Percentiles rank a stretch among this genome's conserved stretches.
These are phyloP conservation scores for Candida montana DNA, from an alignment of 805 yeast species.

Conservation along the genomic window DNA sequence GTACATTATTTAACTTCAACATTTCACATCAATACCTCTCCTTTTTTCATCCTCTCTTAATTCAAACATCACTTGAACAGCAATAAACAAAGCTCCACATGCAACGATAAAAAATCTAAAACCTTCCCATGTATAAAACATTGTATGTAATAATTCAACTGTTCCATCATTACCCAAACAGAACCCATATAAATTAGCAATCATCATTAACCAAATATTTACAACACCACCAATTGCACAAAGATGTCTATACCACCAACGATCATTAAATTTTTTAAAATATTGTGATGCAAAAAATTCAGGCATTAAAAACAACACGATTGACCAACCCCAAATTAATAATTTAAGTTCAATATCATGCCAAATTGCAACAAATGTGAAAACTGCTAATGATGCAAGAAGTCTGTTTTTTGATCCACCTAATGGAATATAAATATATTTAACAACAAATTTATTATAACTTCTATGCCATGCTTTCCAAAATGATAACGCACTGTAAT, in stretches of 20 bases:
- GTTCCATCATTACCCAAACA: slow-evolving; percentile 91
- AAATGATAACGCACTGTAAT: slow-evolving; percentile 87
- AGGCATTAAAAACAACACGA: slow-evolving; percentile 82
- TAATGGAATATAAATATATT: slow-evolving; percentile 86
- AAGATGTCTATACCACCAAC: slow-evolving; percentile 71
- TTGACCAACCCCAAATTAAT: slow-evolving; percentile 92
- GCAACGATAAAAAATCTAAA: slow-evolving; percentile 55
- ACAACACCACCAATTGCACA: slow-evolving; percentile 85
- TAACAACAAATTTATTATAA: slow-evolving; percentile 81
- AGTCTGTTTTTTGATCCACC: slow-evolving; percentile 78
- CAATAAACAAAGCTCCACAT: slow-evolving; percentile 68
- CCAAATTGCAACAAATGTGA: slow-evolving; percentile 96
- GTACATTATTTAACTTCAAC: slow-evolving; percentile 34
- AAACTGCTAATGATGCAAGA: slow-evolving; percentile 75
- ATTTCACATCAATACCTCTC: slow-evolving; percentile 74
- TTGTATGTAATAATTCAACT: slow-evolving; percentile 52
- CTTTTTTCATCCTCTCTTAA: slow-evolving; percentile 81
- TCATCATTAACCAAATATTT: slow-evolving; percentile 97
- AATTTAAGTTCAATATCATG: slow-evolving; percentile 90
- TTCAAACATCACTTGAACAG: slow-evolving; percentile 92
- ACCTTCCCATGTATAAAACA: slow-evolving; percentile 71
- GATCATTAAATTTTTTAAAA: slow-evolving; percentile 33
- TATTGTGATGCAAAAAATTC: slow-evolving; percentile 60
- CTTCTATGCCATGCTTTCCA: slow-evolving; percentile 99
- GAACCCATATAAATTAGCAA: slow-evolving; percentile 92